A percentile compares a stretch with the other conserved stretches of the same genome.
phyloP scores from a whole-genome alignment of 2,329 filamentous ascomycete species.

The Gnomoniopsis sp. region DNA sequence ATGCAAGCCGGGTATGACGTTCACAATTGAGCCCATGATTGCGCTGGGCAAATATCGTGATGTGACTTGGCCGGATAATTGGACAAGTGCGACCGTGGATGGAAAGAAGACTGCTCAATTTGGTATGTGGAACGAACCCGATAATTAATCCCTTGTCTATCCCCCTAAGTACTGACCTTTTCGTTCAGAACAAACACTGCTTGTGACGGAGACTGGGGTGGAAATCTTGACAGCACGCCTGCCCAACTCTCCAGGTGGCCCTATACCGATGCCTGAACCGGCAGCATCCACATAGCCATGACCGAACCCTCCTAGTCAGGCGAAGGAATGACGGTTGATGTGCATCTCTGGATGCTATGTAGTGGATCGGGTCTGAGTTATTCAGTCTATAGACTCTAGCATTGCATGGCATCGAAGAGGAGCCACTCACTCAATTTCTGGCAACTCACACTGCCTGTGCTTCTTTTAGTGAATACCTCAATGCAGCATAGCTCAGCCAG shows the following conservation, averaged over 20 bases:
- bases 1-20: constrained; percentile 95
- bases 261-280: constrained; percentile 53
- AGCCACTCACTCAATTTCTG: too few relatives aligned
- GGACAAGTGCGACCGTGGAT: constrained; percentile 92
- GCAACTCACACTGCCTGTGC: too few relatives aligned
- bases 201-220: constrained; percentile 81
- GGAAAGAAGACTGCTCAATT: constrained; percentile 92
- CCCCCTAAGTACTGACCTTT: not conserved
- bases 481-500: too few relatives aligned
- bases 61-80: constrained; percentile 97
- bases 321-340: not conserved
- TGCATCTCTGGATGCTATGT: too few relatives aligned
- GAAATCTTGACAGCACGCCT: constrained; percentile 77
- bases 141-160: not conserved
- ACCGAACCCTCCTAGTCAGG: constrained; percentile 24
- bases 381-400: too few relatives aligned
- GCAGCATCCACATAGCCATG: not conserved
- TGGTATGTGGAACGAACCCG: constrained; percentile 49
- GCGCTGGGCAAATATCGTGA: constrained; percentile 86
- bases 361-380: too few relatives aligned
- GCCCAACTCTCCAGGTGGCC: constrained; percentile 72
- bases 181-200: constrained; percentile 68
- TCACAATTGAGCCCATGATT: constrained; percentile 99
- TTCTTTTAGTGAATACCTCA: too few relatives aligned
- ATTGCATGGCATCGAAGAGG: too few relatives aligned